Percentiles rank a stretch among this genome's conserved stretches.
Conservation (phyloP, 2,329 filamentous ascomycete genomes). For the Coniella vitis region DNA sequence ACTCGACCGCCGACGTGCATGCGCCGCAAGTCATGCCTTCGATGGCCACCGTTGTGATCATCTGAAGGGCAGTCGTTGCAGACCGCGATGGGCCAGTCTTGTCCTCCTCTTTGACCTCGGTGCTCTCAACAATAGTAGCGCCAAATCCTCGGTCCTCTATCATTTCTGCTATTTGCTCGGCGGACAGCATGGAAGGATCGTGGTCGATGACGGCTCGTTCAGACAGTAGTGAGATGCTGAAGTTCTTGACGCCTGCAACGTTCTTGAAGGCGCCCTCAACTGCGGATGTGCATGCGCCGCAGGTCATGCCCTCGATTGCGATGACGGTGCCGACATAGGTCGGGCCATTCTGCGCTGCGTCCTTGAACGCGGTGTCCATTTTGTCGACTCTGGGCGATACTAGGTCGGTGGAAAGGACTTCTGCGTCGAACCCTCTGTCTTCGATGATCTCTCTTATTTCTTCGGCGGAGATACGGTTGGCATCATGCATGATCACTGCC, state of each 20-base stretch:
- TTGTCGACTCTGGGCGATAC: constrained; percentile 40
- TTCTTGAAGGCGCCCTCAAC: constrained; percentile 75
- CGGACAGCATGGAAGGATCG: constrained; percentile 50
- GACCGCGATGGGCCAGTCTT: constrained; percentile 24
- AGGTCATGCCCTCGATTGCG: constrained; percentile 83
- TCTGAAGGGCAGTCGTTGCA: constrained; percentile 35
- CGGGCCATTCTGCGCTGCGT: constrained; percentile 30
- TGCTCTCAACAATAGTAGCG: constrained; percentile 69
- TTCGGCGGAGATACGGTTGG: constrained; percentile 64
- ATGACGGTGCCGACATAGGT: constrained; percentile 62
- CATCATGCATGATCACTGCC: constrained; percentile 89
- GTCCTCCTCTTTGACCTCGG: constrained; percentile 35
- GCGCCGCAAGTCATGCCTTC: constrained; percentile 98
- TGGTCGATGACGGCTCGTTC: constrained; percentile 83
- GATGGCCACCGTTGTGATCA: constrained; percentile 79
- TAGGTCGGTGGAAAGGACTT: constrained; percentile 76
- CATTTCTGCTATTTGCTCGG: constrained; percentile 48
- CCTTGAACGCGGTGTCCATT: constrained; percentile 28
- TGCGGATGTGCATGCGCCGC: constrained; percentile 80
- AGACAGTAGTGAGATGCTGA: constrained; percentile 77
- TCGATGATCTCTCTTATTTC: constrained; percentile 80
- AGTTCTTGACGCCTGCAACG: constrained; percentile 63
- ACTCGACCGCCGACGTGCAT: constrained; percentile 86
- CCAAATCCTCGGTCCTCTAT: constrained; percentile 74
- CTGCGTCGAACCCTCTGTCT: constrained; percentile 85